Conservation (phyloP, 108 stramenopile genomes). For the Ochromonas danica region DNA sequence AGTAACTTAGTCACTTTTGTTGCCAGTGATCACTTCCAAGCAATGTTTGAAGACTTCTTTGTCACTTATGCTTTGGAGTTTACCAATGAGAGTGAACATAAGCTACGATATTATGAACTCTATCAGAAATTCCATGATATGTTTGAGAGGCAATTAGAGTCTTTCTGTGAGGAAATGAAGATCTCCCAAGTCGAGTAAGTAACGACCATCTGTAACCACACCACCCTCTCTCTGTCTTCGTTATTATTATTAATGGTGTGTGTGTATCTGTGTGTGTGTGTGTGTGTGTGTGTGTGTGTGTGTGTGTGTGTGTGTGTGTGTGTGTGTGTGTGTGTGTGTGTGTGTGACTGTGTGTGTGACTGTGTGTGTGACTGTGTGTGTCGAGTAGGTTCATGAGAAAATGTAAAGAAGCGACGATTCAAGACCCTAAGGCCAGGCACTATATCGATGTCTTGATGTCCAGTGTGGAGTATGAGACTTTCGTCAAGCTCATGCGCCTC, state of each 20-base stretch:
- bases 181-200: slow-evolving; percentile 25
- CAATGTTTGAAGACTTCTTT: slow-evolving; percentile 35
- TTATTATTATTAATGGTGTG: too few relatives aligned
- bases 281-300: too few relatives aligned
- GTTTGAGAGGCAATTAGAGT: slow-evolving; percentile 26
- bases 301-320: too few relatives aligned
- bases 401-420: not conserved
- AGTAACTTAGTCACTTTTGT: slow-evolving; percentile 11
- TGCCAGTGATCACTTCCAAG: slow-evolving; percentile 23
- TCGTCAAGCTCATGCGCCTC: slow-evolving; percentile 26
- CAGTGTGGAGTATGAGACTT: slow-evolving; percentile 33
- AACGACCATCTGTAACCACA: too few relatives aligned
- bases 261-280: too few relatives aligned
- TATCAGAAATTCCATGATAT: slow-evolving; percentile 36
- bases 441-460: slow-evolving; percentile 35
- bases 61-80: slow-evolving; percentile 12
- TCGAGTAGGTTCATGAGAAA: slow-evolving; percentile 11
- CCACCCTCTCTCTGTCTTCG: too few relatives aligned
- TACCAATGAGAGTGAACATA: slow-evolving; percentile 1
- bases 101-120: slow-evolving; percentile 26
- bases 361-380: too few relatives aligned
- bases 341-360: too few relatives aligned
- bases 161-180: not conserved
- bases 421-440: slow-evolving; percentile 32
- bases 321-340: too few relatives aligned